Evolutionary conservation across 2,329 filamentous ascomycete species (phyloP).

Genomic region (Penicillium rolfsii): DNA sequence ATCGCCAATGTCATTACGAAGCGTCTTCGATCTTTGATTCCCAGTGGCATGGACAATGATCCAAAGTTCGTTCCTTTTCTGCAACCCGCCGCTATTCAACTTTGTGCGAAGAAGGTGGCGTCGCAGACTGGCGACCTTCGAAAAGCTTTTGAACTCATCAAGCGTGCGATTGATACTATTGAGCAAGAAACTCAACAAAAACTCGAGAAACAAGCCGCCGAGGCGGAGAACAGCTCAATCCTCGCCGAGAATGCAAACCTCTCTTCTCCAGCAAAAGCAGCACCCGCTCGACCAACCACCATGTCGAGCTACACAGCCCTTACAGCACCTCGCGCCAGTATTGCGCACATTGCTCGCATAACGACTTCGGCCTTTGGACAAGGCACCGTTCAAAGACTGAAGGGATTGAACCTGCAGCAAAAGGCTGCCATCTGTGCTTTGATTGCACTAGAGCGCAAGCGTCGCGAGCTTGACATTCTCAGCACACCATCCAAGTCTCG

Average conservation of each 20-base stretch:
- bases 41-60: conserved; percentile 47
- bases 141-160: conserved; percentile 93
- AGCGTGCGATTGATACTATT: conserved; percentile 83
- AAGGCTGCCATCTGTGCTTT: conserved; percentile 92
- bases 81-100: conserved; percentile 88
- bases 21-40: conserved; percentile 75
- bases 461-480: conserved; percentile 51
- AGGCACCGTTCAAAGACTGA: conserved; percentile 80
- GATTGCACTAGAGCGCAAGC: conserved; percentile 78
- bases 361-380: conserved; percentile 90
- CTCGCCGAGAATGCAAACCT: conserved; percentile 81
- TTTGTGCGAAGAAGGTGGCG: conserved; percentile 92
- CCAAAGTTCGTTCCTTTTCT: conserved; percentile 78
- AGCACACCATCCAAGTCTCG: conserved; percentile 64
- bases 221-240: conserved; percentile 67
- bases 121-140: conserved; percentile 92
- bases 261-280: conserved; percentile 52
- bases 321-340: conserved; percentile 84
- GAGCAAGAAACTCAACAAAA: conserved; percentile 80
- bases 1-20: conserved; percentile 85
- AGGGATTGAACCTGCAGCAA: conserved; percentile 90
- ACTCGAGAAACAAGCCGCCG: conserved; percentile 63
- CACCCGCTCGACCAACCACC: conserved; percentile 46
- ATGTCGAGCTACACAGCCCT: conserved; percentile 66
- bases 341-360: conserved; percentile 88